Conservation (phyloP, 2,329 filamentous ascomycete genomes). For the Colletotrichum tropicicola region DNA sequence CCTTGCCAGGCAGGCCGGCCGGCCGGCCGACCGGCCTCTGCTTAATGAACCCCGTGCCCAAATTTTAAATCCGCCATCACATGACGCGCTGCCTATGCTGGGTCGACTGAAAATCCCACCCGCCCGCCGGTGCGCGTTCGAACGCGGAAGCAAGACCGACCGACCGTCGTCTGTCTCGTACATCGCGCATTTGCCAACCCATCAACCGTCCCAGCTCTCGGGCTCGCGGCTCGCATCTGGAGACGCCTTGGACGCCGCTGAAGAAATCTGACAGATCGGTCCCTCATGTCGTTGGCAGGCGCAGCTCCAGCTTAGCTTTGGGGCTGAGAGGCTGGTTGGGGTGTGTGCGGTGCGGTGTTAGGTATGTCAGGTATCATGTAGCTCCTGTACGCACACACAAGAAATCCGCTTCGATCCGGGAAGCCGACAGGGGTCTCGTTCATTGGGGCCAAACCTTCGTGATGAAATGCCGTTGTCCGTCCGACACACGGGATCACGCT, state of each 20-base stretch:
- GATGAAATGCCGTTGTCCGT: constrained; percentile 6
- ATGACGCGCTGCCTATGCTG: constrained; percentile 26
- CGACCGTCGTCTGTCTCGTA: too few species aligned
- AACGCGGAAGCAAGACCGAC: too few species aligned
- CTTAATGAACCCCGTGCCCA: constrained; percentile 6
- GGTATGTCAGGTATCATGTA: too few species aligned
- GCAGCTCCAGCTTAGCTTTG: not conserved
- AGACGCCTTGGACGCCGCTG: not conserved
- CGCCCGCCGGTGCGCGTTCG: not conserved
- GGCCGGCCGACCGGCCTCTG: not conserved
- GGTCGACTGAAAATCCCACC: constrained; percentile 13
- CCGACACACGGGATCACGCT: constrained; percentile 5
- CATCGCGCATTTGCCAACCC: too few species aligned
- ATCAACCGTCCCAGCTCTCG: too few species aligned
- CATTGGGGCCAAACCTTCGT: constrained; percentile 2
- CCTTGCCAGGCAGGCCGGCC: not conserved
- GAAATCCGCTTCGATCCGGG: not conserved
- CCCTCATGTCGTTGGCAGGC: not conserved
- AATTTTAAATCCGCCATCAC: constrained; percentile 9
- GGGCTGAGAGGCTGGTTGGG: not conserved
- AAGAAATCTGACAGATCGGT: not conserved
- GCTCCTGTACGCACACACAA: too few species aligned
- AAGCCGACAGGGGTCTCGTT: not conserved
- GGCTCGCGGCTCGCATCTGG: not conserved
- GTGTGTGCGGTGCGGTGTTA: not conserved